A percentile compares a stretch with the other conserved stretches of the same genome.
Evolutionary conservation across 228 moss, liverwort and hornwort species (phyloP).

Genomic region (Sphagnum magellanicum): DNA sequence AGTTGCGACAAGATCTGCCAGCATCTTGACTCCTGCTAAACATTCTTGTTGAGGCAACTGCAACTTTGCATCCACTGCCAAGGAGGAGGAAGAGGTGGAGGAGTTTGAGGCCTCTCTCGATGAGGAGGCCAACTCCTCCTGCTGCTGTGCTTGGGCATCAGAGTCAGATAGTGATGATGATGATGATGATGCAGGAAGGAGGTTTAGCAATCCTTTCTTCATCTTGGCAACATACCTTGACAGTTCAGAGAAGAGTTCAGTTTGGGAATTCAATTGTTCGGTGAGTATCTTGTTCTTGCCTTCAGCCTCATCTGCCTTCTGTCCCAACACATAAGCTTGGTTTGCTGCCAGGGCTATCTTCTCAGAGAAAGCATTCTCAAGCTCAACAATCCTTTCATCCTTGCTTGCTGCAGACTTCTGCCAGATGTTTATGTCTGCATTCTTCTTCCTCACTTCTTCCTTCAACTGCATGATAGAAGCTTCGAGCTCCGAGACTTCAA

Average conservation of each 20-base stretch:
- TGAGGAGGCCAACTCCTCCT: conserved; percentile 16
- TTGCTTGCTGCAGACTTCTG: conserved; percentile 61
- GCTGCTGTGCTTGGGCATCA: conserved; percentile 23
- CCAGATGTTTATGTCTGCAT: conserved; percentile 54
- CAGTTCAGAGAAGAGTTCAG: conserved; percentile 32
- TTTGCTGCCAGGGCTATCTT: conserved; percentile 45
- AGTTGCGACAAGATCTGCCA: conserved; percentile 54
- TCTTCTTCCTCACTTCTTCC: conserved; percentile 53
- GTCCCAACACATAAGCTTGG: conserved; percentile 35
- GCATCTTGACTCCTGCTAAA: conserved; percentile 31
- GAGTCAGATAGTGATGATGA: conserved; percentile 13
- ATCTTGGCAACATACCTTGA: conserved; percentile 36
- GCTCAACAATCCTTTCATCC: conserved; percentile 60
- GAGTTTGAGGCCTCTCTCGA: background rate
- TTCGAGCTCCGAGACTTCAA: conserved; percentile 91
- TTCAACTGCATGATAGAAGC: conserved; percentile 67
- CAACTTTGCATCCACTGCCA: background rate
- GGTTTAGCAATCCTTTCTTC: conserved; percentile 52
- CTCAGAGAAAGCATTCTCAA: conserved; percentile 57
- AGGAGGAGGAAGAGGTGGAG: background rate
- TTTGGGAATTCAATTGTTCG: conserved; percentile 30
- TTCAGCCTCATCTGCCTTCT: conserved; percentile 47
- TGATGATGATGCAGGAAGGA: conserved; percentile 23
- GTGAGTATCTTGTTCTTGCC: conserved; percentile 38
- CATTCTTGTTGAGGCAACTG: conserved; percentile 17